phyloP scores from a whole-genome alignment of 2,329 filamentous ascomycete species.

The Penicillium sp. region DNA sequence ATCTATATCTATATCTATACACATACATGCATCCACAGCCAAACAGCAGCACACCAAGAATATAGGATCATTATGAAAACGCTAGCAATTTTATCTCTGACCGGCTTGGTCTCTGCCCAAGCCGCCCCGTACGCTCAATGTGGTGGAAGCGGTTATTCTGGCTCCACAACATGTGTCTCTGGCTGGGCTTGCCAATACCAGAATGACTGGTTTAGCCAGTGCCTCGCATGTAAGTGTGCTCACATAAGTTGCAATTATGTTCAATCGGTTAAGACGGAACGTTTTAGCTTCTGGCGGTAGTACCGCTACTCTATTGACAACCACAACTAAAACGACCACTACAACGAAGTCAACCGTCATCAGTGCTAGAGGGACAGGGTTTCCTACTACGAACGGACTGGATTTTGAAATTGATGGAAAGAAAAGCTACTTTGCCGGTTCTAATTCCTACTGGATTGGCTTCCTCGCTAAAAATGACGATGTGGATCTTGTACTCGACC shows the following conservation, averaged over 20 bases:
- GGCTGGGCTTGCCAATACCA: conserved; percentile 19
- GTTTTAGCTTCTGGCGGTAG: background rate
- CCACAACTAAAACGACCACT: conserved; percentile 1
- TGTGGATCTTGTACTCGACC: conserved; percentile 45
- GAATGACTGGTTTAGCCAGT: conserved; percentile 28
- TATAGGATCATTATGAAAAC: conserved; percentile 20
- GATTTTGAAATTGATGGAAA: conserved; percentile 43
- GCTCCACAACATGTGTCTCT: conserved; percentile 14
- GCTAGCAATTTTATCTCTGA: conserved; percentile 14
- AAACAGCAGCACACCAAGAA: background rate
- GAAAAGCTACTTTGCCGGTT: conserved; percentile 49
- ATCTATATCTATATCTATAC: too few species aligned
- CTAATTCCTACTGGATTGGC: conserved; percentile 55
- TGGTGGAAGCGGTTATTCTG: conserved; percentile 19
- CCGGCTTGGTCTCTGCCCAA: conserved; percentile 23
- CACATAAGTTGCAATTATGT: background rate
- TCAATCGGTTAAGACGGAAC: background rate
- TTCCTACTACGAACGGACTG: conserved; percentile 27
- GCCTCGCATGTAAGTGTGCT: conserved; percentile 14
- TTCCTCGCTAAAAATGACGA: conserved; percentile 52
- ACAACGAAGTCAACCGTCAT: conserved; percentile 9
- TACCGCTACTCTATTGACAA: conserved; percentile 3
- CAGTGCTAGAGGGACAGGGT: conserved; percentile 5
- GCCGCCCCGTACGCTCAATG: conserved; percentile 24
- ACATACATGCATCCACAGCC: too few species aligned